Evolutionary conservation across 345 rosid genomes (phyloP), one percentile per base, ranked within the genome.

Genomic region (Salix exigua): DNA sequence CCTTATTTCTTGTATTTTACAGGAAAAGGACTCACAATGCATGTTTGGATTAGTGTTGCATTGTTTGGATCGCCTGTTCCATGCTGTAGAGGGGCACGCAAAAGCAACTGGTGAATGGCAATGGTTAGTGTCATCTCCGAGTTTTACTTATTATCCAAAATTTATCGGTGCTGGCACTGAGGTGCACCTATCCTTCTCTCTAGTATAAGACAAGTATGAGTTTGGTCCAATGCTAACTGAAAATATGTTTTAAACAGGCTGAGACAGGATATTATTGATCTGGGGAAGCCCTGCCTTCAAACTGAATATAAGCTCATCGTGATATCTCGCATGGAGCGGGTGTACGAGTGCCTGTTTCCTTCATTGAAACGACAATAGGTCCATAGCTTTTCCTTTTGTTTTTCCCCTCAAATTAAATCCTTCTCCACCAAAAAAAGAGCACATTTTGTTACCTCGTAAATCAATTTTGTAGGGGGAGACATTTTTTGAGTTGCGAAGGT

Each of bases 101-200:
- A 83, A 81, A 81, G 86, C 85, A 74, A 90, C 94, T 31, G 97
- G 91, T 23, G 99, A 92, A 88, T 95, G 97, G 97, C 87, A 88
- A 53, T 85, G 87, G 97, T 95, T 66, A 75, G 97, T 89, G 64
- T 21, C 31, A 33, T 37, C 67, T 60, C 8, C 23, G 66, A n/a
- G 14, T 62, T 62, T 62, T 25, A 4, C 30, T 12, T 28, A 3
- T n/a, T 23, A 23, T 28, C 66, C 28, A 23, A 62, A 62, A n/a
- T 12, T 16, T 62, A 3, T n/a, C 26, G 16, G 42, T 23, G 17
- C 51, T 37, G 19, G 6, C 18, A 30, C 31, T 18, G 13, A 31
- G 23, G 18, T 14, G 9, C 33, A 4, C 48, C 0, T 18, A 16
- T 73, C 50, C 50, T 46, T 46, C 50, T 46, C 50, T 46, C 17